phyloP scores from a whole-genome alignment of 306 rosid genomes.

The Begonia loranthoides region DNA sequence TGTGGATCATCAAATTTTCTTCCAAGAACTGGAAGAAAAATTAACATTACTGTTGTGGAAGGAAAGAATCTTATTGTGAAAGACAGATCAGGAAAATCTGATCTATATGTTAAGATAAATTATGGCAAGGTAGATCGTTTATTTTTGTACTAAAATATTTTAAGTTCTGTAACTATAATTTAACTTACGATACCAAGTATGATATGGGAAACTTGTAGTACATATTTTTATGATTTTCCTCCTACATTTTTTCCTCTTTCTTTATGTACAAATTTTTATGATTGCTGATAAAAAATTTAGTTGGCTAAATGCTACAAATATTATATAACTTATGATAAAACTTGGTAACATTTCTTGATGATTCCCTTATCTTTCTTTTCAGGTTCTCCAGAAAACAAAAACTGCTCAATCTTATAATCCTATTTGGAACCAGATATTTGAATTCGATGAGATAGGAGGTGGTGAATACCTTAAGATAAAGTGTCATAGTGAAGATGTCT shows the following conservation, averaged over 20 bases:
- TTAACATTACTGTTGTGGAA: conserved; percentile 51
- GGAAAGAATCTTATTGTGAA: conserved; percentile 60
- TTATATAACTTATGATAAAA: too few relatives aligned
- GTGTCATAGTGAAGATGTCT: conserved; percentile 54
- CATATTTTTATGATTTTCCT: not conserved
- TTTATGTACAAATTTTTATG: too few relatives aligned
- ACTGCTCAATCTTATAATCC: conserved; percentile 42
- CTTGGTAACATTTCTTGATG: too few relatives aligned
- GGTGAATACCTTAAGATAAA: conserved; percentile 77
- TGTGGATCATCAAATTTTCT: conserved; percentile 57
- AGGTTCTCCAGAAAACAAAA: conserved; percentile 58
- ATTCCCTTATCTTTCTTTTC: conserved; percentile 9
- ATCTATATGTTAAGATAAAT: conserved; percentile 62
- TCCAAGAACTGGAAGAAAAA: conserved; percentile 76
- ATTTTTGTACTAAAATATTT: conserved; percentile 3
- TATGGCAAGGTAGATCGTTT: conserved; percentile 67
- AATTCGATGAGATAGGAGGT: conserved; percentile 72
- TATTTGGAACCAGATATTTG: conserved; percentile 61
- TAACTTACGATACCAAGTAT: too few relatives aligned
- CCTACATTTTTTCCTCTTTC: too few relatives aligned
- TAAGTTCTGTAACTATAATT: not conserved
- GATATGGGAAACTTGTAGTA: too few relatives aligned
- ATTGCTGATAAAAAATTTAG: too few relatives aligned
- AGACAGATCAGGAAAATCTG: conserved; percentile 62
- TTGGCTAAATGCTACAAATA: too few relatives aligned